Percentiles rank a stretch among this genome's conserved stretches.
phyloP scores from a whole-genome alignment of 2,329 filamentous ascomycete genomes.

The Cordyceps farinosa region DNA sequence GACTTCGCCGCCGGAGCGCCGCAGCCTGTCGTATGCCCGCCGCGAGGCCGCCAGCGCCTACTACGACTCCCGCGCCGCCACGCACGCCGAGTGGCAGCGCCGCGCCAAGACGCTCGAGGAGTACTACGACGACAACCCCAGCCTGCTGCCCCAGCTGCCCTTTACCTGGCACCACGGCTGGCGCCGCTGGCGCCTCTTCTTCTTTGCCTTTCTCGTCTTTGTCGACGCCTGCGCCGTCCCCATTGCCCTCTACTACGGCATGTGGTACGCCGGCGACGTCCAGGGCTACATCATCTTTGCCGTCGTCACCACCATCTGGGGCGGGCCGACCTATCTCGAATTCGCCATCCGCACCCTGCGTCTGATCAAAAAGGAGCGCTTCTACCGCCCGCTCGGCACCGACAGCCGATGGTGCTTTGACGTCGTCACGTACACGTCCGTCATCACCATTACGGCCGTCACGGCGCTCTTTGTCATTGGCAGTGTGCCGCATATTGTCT shows the following conservation, averaged over 20 bases:
- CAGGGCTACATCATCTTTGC: slow-evolving; percentile 46
- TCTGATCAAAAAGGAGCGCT: slow-evolving; percentile 46
- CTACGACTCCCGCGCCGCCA: slow-evolving; percentile 39
- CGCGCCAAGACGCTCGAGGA: slow-evolving; percentile 36
- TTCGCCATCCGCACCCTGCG: slow-evolving; percentile 48
- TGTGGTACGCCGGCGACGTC: slow-evolving; percentile 40
- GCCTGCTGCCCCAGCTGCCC: slow-evolving; percentile 37
- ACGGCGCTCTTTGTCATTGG: slow-evolving; percentile 49
- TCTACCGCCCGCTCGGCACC: slow-evolving; percentile 48
- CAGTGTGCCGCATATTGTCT: slow-evolving; percentile 47
- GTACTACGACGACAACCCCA: slow-evolving; percentile 38
- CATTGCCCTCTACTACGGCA: slow-evolving; percentile 50
- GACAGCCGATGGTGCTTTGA: slow-evolving; percentile 47
- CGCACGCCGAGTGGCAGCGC: slow-evolving; percentile 33
- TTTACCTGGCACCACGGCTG: slow-evolving; percentile 41
- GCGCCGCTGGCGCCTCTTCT: slow-evolving; percentile 41
- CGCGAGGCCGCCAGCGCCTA: slow-evolving; percentile 34
- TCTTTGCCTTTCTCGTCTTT: slow-evolving; percentile 47
- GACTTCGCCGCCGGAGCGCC: slow-evolving; percentile 21
- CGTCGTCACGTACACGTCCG: slow-evolving; percentile 44
- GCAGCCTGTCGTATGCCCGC: slow-evolving; percentile 35
- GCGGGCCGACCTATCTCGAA: slow-evolving; percentile 52
- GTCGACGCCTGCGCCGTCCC: slow-evolving; percentile 43
- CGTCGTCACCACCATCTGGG: slow-evolving; percentile 53
- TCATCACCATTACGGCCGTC: slow-evolving; percentile 46